Percentiles rank a stretch among this genome's conserved stretches.
Evolutionary conservation across 208 protist species (phyloP).

Genomic region (Trypanosomatidae sp.): DNA sequence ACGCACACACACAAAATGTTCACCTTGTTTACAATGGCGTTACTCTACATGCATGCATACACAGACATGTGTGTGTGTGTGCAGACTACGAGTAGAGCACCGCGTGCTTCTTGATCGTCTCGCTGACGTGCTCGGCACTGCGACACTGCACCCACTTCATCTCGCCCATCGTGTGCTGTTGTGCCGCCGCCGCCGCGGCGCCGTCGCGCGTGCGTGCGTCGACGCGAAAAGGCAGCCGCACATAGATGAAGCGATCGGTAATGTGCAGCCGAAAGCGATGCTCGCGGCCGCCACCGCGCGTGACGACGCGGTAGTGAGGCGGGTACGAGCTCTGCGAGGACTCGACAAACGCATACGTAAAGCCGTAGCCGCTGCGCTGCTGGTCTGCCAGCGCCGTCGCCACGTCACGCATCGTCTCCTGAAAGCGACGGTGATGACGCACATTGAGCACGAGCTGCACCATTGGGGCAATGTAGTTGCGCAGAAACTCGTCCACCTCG

Average conservation of each 20-base stretch:
- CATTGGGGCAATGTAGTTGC: conserved; percentile 47
- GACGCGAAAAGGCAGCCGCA: conserved; percentile 40
- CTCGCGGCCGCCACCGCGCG: conserved; percentile 18
- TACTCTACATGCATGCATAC: no score
- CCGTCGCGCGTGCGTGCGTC: conserved; percentile 10
- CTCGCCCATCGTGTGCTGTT: no score
- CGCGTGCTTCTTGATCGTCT: conserved; percentile 61
- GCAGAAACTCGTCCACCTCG: conserved; percentile 69
- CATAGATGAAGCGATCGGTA: conserved; percentile 44
- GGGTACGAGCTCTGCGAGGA: conserved; percentile 14
- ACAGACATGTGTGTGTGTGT: conserved; percentile 3
- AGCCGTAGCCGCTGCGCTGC: conserved; percentile 13
- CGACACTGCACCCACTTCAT: conserved; percentile 50
- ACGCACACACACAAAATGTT: no score
- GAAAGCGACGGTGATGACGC: conserved; percentile 54
- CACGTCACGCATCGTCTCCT: conserved; percentile 35
- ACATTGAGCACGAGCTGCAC: conserved; percentile 31
- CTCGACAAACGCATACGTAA: conserved; percentile 68
- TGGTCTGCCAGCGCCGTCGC: conserved; percentile 32
- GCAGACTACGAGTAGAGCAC: conserved; percentile 1
- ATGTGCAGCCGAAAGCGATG: conserved; percentile 69
- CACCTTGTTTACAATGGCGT: no score
- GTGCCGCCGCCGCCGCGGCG: no score
- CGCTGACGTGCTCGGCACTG: conserved; percentile 71
- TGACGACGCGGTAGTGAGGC: conserved; percentile 52